Conservation (phyloP, 2,329 filamentous ascomycete species). For the Boeremia lycopersici region DNA sequence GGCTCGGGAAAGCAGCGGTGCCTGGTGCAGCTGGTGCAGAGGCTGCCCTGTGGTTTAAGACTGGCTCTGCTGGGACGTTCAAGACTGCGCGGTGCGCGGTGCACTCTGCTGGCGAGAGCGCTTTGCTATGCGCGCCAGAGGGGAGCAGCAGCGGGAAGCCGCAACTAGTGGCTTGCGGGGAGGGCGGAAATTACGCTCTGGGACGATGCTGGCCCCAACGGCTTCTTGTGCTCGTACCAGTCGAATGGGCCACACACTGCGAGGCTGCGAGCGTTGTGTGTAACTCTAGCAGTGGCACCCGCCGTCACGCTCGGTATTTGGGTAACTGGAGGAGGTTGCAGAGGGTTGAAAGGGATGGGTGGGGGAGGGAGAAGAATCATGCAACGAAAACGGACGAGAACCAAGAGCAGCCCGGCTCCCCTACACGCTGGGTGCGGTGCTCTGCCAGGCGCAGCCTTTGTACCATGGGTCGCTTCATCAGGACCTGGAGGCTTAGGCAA, state of each 20-base stretch:
- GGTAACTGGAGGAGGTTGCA: slow-evolving; percentile 5
- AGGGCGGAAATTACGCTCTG: slow-evolving; percentile 9
- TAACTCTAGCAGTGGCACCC: slow-evolving; percentile 11
- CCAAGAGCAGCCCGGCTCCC: slow-evolving; percentile 1
- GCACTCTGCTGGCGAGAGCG: slow-evolving; percentile 6
- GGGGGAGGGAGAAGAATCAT: slow-evolving; percentile 1
- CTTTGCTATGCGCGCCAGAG: slow-evolving; percentile 9
- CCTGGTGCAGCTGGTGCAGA: background rate
- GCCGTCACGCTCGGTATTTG: slow-evolving; percentile 13
- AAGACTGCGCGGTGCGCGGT: background rate
- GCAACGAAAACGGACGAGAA: slow-evolving; percentile 18
- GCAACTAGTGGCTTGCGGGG: slow-evolving; percentile 15
- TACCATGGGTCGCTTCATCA: slow-evolving; percentile 8
- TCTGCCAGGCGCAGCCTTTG: slow-evolving; percentile 8
- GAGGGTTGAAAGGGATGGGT: background rate
- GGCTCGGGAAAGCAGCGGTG: background rate
- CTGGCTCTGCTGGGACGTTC: background rate
- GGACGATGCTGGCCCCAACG: slow-evolving; percentile 10
- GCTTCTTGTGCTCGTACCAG: slow-evolving; percentile 9
- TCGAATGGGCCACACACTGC: slow-evolving; percentile 12
- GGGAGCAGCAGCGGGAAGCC: slow-evolving; percentile 11
- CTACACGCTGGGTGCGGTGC: slow-evolving; percentile 2
- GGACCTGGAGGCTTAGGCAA: background rate
- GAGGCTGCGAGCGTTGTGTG: slow-evolving; percentile 17
- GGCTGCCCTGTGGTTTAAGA: background rate